phyloP scores from a whole-genome alignment of 2,329 filamentous ascomycete species.

The Pyrenochaeta sp. region DNA sequence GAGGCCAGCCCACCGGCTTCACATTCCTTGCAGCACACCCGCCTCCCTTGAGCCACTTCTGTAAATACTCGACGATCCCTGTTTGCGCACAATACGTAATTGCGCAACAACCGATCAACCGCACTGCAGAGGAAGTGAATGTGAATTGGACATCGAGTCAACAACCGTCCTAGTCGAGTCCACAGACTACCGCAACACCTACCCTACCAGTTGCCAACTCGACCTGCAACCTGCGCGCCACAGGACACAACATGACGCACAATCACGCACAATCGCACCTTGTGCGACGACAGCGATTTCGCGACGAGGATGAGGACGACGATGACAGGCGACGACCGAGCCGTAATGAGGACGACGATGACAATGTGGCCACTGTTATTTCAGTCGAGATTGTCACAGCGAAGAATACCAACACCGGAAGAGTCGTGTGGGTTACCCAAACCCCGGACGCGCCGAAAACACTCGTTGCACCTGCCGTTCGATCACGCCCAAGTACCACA shows the following conservation, averaged over 20 bases:
- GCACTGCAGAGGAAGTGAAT: constrained; percentile 18
- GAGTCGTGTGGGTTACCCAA: constrained; percentile 4
- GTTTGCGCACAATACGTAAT: constrained; percentile 37
- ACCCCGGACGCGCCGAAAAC: constrained; percentile 18
- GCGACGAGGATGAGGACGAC: constrained; percentile 20
- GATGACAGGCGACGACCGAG: constrained; percentile 7
- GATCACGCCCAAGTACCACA: constrained; percentile 21
- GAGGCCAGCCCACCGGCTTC: constrained; percentile 22
- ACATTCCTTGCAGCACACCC: constrained; percentile 42
- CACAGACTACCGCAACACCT: not conserved
- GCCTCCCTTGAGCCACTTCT: constrained; percentile 33
- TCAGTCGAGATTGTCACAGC: constrained; percentile 62
- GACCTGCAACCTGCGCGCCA: constrained; percentile 7
- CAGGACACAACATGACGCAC: constrained; percentile 28
- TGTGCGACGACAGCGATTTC: constrained; percentile 38
- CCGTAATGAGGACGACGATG: constrained; percentile 14
- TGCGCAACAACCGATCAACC: constrained; percentile 12
- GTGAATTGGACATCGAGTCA: constrained; percentile 2
- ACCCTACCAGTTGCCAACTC: constrained; percentile 4
- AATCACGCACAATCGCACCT: constrained; percentile 39
- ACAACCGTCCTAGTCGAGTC: constrained; percentile 1
- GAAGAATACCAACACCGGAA: constrained; percentile 52
- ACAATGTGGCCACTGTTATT: constrained; percentile 44
- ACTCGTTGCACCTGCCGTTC: constrained; percentile 31
- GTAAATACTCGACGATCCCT: constrained; percentile 32